Base-by-base conservation (phyloP, 345 rosid genomes). In the rapeseed (Brassica napus) region DNA sequence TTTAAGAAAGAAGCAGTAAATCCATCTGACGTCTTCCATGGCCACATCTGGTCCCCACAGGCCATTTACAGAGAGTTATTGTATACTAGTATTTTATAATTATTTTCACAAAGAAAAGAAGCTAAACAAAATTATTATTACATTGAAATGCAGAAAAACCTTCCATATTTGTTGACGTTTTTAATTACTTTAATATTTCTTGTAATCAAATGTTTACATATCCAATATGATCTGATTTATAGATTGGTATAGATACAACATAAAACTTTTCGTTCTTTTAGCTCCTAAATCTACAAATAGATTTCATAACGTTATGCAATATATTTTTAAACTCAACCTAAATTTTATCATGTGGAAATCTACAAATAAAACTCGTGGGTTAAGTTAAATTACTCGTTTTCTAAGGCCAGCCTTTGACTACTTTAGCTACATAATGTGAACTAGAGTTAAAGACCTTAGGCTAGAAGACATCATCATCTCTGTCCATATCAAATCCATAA, bases 361-460 rank as follows among this genome's bases (percentile, higher is more conserved):
- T 37, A 42, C 49, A 42, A 42, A 42, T 2, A 42, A 42, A 18
- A 10, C 14, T 11, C 62, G 12, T 57, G 28, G 63, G n/a, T 42
- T 42, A 42, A 10, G 14, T 5, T 24, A 72, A 26, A 35, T 9
- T 2, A 57, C 32, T 15, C n/a, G 58, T 67, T 24, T 57, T 42
- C 5, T 15, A 47, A 69, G 62, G 69, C 14, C 24, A 18, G 16
- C 15, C 44, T 47, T 61, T 21, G 72, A 58, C 47, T 59, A 69
- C 68, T 31, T 47, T 71, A 14, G 69, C 69, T 47, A 47, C 76
- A 71, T 7, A 54, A 37, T 77, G 76, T 77, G 81, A 64, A 54
- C 42, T 26, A 44, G 39, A 52, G 26, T 16, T 42, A 35, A 11
- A 63, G 18, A 62, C 16, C 21, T 6, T 55, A 10, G 6, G 10